Percentiles rank a stretch among this genome's conserved stretches.
Evolutionary conservation across 1,284 basidiomycete species (phyloP).

Genomic region (Apiotrichum siamense): DNA sequence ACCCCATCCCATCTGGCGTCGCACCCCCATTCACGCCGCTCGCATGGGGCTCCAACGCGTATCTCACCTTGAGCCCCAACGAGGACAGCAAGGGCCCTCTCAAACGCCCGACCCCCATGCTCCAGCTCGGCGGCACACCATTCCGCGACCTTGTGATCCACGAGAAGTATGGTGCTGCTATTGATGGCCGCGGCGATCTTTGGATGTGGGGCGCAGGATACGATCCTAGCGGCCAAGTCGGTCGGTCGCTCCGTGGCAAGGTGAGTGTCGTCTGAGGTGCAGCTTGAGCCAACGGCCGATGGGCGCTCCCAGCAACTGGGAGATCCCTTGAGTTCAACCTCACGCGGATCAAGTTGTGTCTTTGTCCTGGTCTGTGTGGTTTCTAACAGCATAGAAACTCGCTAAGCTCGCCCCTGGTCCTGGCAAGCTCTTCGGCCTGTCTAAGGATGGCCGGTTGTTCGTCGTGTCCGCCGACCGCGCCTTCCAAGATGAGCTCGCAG

Average conservation of each 20-base stretch:
- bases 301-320: too few species aligned
- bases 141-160: constrained; percentile 71
- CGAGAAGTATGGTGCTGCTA: constrained; percentile 67
- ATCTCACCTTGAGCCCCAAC: constrained; percentile 33
- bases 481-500: constrained; percentile 29
- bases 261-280: constrained; percentile 48
- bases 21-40: constrained; percentile 28
- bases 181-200: constrained; percentile 80
- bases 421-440: constrained; percentile 62
- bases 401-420: constrained; percentile 54
- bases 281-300: too few species aligned
- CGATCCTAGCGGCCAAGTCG: constrained; percentile 47
- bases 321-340: too few species aligned
- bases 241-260: constrained; percentile 58
- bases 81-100: constrained; percentile 19
- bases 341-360: too few species aligned
- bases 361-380: too few species aligned
- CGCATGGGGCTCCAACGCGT: constrained; percentile 41
- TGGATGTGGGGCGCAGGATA: constrained; percentile 78
- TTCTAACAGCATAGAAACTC: too few species aligned
- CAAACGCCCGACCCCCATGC: constrained; percentile 32
- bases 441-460: constrained; percentile 66
- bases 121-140: constrained; percentile 48
- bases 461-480: constrained; percentile 55
- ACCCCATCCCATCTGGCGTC: background rate